Evolutionary conservation across 2,329 filamentous ascomycete genomes (phyloP).

Genomic region (Talaromyces sp.): DNA sequence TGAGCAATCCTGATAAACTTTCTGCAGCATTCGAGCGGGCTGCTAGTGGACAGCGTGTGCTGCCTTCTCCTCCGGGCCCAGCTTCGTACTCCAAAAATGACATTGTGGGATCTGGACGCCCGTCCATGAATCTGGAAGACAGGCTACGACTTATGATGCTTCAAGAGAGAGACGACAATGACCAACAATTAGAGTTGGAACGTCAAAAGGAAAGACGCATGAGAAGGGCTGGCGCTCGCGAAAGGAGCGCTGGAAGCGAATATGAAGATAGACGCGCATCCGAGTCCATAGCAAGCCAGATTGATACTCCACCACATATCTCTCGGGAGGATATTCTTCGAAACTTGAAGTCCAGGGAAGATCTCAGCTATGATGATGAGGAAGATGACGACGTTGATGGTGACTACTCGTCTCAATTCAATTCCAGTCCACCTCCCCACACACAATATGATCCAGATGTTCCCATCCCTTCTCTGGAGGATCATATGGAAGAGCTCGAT

Average conservation of each 20-base stretch:
- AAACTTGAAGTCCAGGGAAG: slow-evolving; percentile 67
- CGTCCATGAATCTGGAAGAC: slow-evolving; percentile 80
- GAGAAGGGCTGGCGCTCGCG: slow-evolving; percentile 53
- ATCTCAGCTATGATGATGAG: slow-evolving; percentile 57
- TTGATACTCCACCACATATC: slow-evolving; percentile 66
- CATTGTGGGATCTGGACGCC: slow-evolving; percentile 69
- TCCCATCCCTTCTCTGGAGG: slow-evolving; percentile 83
- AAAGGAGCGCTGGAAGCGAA: slow-evolving; percentile 15
- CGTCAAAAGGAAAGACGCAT: slow-evolving; percentile 67
- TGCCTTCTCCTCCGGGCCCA: slow-evolving; percentile 69
- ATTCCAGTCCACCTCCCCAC: slow-evolving; percentile 57
- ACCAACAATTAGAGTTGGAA: slow-evolving; percentile 55
- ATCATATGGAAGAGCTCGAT: slow-evolving; percentile 52
- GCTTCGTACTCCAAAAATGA: slow-evolving; percentile 71
- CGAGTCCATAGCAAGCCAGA: slow-evolving; percentile 47
- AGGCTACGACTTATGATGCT: slow-evolving; percentile 85
- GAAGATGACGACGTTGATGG: slow-evolving; percentile 50
- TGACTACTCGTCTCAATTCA: slow-evolving; percentile 58
- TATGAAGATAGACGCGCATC: slow-evolving; percentile 16
- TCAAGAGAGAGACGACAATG: slow-evolving; percentile 60
- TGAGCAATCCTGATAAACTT: slow-evolving; percentile 60
- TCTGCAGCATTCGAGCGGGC: slow-evolving; percentile 71
- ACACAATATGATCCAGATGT: slow-evolving; percentile 77
- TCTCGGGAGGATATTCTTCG: slow-evolving; percentile 91
- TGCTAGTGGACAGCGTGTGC: slow-evolving; percentile 58